Evolutionary conservation across 768 basidiomycete species (phyloP).

Genomic region (Pholiota conissans): DNA sequence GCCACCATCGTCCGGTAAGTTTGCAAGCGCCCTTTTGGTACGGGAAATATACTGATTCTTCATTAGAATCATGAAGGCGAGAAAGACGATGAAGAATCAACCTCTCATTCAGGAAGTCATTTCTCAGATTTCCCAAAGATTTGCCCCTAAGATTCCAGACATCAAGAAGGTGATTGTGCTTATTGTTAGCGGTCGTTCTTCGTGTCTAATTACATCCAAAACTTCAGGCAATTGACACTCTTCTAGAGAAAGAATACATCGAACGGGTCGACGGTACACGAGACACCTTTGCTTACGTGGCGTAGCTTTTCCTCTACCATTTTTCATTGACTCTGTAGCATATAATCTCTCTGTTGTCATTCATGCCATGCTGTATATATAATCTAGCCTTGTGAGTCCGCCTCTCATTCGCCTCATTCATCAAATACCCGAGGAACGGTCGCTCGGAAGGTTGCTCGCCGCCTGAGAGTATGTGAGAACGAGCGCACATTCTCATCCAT

Average conservation of each 20-base stretch:
- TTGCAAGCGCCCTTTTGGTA: neutral
- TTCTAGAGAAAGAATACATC: conserved; percentile 97
- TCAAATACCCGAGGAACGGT: neutral
- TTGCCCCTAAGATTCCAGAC: conserved; percentile 92
- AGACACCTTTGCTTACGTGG: conserved; percentile 85
- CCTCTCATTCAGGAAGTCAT: conserved; percentile 88
- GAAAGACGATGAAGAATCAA: conserved; percentile 95
- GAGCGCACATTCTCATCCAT: neutral
- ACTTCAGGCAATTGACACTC: conserved; percentile 81
- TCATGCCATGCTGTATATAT: conserved; percentile 21
- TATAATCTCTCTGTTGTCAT: conserved; percentile 6
- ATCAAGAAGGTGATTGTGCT: conserved; percentile 80
- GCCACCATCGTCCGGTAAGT: conserved; percentile 85
- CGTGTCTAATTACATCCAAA: neutral
- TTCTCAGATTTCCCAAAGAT: conserved; percentile 83
- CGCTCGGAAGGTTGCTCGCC: neutral
- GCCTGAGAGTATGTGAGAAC: neutral
- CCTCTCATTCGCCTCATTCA: conserved; percentile 5
- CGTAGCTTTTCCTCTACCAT: conserved; percentile 35
- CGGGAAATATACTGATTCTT: conserved; percentile 5
- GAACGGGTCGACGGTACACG: conserved; percentile 89
- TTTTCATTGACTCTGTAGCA: conserved; percentile 12
- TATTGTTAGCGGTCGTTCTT: neutral
- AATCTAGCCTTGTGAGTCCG: conserved; percentile 15
- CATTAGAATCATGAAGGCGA: conserved; percentile 88